Conservation (phyloP, 2,329 filamentous ascomycete genomes). For the Ceratocystis cubensis region DNA sequence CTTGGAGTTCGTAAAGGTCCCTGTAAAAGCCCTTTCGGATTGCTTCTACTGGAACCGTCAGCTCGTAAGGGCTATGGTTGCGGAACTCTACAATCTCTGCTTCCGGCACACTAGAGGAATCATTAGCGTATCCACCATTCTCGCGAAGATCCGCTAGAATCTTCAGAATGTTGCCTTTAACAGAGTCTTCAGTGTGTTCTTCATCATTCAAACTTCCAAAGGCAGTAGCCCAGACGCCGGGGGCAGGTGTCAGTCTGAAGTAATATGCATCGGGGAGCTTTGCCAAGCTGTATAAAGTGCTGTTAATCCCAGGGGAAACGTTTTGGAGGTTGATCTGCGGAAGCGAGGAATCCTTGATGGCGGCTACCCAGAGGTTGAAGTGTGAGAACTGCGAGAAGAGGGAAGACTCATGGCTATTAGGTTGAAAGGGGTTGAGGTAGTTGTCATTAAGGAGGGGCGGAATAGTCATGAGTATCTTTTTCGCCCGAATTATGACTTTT, state of each 20-base stretch:
- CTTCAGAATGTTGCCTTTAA: conserved; percentile 20
- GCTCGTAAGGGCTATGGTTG: conserved; percentile 26
- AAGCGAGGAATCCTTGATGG: conserved; percentile 6
- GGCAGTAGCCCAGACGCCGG: conserved; percentile 7
- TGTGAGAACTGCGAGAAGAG: conserved; percentile 14
- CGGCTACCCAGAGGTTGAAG: conserved; percentile 10
- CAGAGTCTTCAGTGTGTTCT: conserved; percentile 21
- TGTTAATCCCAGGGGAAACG: conserved; percentile 16
- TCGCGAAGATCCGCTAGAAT: conserved; percentile 18
- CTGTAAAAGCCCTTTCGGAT: conserved; percentile 28
- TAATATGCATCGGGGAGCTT: conserved; percentile 6
- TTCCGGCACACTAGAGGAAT: background rate
- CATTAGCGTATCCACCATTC: conserved; percentile 11
- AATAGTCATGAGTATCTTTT: conserved; percentile 76
- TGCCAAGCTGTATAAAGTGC: conserved; percentile 15
- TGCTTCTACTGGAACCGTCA: conserved; percentile 25
- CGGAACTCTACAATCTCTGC: conserved; percentile 27
- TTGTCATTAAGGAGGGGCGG: conserved; percentile 49
- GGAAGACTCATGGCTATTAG: conserved; percentile 21
- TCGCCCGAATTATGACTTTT: conserved; percentile 61
- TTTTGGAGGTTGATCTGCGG: conserved; percentile 8
- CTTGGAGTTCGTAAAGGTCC: conserved; percentile 29
- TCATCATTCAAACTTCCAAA: conserved; percentile 20
- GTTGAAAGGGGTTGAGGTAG: conserved; percentile 23
- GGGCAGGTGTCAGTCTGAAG: background rate